Conservation (phyloP, 176 grass and related monocot genomes). For the Thinopyrum elongatum region DNA sequence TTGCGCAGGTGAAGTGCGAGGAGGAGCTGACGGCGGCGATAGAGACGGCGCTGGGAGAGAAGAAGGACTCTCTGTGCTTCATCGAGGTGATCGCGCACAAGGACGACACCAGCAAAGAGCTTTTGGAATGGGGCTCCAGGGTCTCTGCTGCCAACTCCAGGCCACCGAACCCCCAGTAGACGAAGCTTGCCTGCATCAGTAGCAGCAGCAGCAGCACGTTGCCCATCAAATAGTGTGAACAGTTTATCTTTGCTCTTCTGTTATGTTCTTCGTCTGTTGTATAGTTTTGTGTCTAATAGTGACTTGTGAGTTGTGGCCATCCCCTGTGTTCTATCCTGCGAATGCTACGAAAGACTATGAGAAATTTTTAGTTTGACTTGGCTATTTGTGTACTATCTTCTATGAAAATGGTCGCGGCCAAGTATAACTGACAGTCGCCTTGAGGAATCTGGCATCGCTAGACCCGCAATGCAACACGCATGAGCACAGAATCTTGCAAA, state of each 20-base stretch:
- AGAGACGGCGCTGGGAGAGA: slow-evolving; percentile 33
- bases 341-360: slow-evolving; percentile 20
- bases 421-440: too few relatives aligned
- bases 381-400: background rate
- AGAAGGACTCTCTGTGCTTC: slow-evolving; percentile 74
- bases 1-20: slow-evolving; percentile 60
- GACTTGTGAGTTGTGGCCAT: background rate
- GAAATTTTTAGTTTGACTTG: background rate
- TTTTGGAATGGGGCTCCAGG: slow-evolving; percentile 85
- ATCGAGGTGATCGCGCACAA: slow-evolving; percentile 83
- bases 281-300: slow-evolving; percentile 24
- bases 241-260: background rate
- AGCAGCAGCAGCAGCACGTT: background rate
- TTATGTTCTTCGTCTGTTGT: too few relatives aligned
- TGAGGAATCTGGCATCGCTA: too few relatives aligned
- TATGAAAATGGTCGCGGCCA: background rate
- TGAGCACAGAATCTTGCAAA: background rate
- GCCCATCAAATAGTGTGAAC: slow-evolving; percentile 39
- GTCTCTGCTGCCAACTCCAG: slow-evolving; percentile 74
- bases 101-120: slow-evolving; percentile 92
- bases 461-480: background rate
- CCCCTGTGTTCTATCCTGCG: background rate
- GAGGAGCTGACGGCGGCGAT: slow-evolving; percentile 61
- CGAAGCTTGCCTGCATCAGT: background rate
- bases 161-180: slow-evolving; percentile 73